These are phyloP conservation scores for Neospermospora avenae DNA, from an alignment of 2,329 filamentous ascomycete genomes.

Conservation along the genomic window DNA sequence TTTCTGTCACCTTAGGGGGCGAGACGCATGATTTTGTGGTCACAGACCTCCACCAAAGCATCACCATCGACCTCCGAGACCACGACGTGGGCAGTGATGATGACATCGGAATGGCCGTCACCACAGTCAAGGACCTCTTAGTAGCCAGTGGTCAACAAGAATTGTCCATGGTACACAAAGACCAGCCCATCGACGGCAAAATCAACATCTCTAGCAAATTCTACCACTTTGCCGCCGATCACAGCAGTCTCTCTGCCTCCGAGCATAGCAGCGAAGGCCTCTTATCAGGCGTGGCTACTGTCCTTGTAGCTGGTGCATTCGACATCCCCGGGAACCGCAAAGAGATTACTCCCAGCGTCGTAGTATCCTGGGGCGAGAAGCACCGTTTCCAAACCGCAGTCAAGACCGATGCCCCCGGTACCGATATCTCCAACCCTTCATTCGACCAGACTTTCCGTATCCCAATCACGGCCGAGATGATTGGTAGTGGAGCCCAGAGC, in stretches of 20 bases:
- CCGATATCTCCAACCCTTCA: conserved; percentile 15
- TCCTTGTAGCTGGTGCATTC: conserved; percentile 10
- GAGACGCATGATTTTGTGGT: conserved; percentile 17
- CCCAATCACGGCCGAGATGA: conserved; percentile 12
- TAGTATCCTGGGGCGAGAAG: conserved; percentile 15
- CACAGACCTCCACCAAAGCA: conserved; percentile 16
- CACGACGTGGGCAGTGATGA: conserved; percentile 14
- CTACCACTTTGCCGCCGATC: conserved; percentile 9
- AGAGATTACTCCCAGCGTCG: conserved; percentile 16
- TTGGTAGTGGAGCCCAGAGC: conserved; percentile 10
- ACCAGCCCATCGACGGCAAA: conserved; percentile 6
- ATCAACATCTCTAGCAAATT: conserved; percentile 11
- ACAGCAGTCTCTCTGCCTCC: conserved; percentile 9
- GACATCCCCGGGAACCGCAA: conserved; percentile 7
- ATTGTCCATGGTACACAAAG: conserved; percentile 12
- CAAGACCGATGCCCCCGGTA: conserved; percentile 16
- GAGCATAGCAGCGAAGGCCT: conserved; percentile 9
- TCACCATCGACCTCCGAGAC: conserved; percentile 12
- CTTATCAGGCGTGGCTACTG: conserved; percentile 6
- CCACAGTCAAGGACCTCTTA: conserved; percentile 15
- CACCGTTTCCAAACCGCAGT: conserved; percentile 17
- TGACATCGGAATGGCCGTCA: conserved; percentile 14
- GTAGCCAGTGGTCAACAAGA: conserved; percentile 10
- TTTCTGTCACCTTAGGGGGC: no score
- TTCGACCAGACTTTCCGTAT: conserved; percentile 16